Conservation (phyloP, 192 early-diverging fungal genomes). For the Coemansia brasiliensis region DNA sequence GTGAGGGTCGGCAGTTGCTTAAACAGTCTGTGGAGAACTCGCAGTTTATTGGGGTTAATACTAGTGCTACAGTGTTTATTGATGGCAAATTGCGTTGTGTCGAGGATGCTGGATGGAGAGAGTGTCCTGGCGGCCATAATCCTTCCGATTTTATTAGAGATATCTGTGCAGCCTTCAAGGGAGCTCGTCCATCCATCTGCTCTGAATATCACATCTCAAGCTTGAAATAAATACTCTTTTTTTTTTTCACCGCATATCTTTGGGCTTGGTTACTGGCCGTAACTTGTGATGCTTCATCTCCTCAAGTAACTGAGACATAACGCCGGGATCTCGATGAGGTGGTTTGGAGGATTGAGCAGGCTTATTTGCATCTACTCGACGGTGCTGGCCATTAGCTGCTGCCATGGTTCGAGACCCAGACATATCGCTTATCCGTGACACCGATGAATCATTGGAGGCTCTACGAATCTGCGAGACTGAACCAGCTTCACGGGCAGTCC, state of each 20-base stretch:
- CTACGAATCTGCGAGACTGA: not conserved
- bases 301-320: conserved; percentile 43
- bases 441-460: conserved; percentile 1
- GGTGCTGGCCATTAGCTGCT: conserved; percentile 7
- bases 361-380: conserved; percentile 10
- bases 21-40: conserved; percentile 54
- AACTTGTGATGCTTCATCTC: conserved; percentile 51
- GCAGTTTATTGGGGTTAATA: conserved; percentile 48
- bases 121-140: conserved; percentile 30
- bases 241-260: conserved; percentile 25
- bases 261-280: conserved; percentile 37
- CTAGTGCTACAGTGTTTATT: conserved; percentile 64
- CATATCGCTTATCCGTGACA: not conserved
- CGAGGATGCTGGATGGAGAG: conserved; percentile 60
- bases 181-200: conserved; percentile 32
- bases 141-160: conserved; percentile 49
- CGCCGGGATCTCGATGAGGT: conserved; percentile 46
- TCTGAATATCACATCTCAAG: conserved; percentile 24
- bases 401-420: not conserved
- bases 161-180: conserved; percentile 46
- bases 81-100: conserved; percentile 62
- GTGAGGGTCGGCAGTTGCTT: conserved; percentile 51
- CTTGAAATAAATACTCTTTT: not conserved
- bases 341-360: conserved; percentile 7
- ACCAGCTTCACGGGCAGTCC: not conserved